Percentiles rank a stretch among this genome's conserved stretches.
Conservation (phyloP, 768 basidiomycete species). For the Flagelloscypha sp. region DNA sequence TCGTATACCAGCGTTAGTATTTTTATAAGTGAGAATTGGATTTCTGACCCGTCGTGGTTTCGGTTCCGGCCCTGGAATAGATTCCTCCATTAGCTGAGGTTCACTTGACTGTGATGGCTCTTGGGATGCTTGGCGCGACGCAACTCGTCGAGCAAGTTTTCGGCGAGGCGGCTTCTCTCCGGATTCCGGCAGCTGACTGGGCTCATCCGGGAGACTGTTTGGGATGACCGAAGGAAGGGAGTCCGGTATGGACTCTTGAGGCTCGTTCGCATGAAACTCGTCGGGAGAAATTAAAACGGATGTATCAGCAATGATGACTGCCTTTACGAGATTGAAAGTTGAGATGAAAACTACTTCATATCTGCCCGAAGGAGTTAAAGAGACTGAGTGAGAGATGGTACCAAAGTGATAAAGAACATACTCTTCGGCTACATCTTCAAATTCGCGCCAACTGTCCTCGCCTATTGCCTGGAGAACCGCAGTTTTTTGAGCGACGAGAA, state of each 20-base stretch:
- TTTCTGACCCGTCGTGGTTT: constrained; percentile 25
- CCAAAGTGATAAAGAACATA: constrained; percentile 18
- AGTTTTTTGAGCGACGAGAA: constrained; percentile 44
- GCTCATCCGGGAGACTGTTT: constrained; percentile 46
- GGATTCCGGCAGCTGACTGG: constrained; percentile 26
- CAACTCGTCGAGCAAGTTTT: constrained; percentile 27
- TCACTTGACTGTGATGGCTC: constrained; percentile 20
- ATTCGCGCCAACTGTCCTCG: constrained; percentile 42
- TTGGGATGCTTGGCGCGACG: constrained; percentile 33
- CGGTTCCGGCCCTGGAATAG: constrained; percentile 9
- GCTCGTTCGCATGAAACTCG: constrained; percentile 1
- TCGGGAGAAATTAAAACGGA: constrained; percentile 10
- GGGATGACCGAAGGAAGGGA: constrained; percentile 41
- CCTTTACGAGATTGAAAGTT: constrained; percentile 43
- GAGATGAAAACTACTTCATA: constrained; percentile 35
- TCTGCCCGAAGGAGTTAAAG: constrained; percentile 15
- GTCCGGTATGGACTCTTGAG: constrained; percentile 17
- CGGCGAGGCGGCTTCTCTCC: constrained; percentile 4
- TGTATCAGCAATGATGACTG: constrained; percentile 31
- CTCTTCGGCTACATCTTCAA: constrained; percentile 45
- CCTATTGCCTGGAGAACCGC: constrained; percentile 46
- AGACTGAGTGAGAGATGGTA: constrained; percentile 1
- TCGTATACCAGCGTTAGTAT: no score
- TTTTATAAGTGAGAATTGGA: no score
- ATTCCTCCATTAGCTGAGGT: not conserved